Percentiles rank a stretch among this genome's conserved stretches.
Conservation (phyloP, 108 stramenopile species). For the Chaetoceros tenuissimus region DNA sequence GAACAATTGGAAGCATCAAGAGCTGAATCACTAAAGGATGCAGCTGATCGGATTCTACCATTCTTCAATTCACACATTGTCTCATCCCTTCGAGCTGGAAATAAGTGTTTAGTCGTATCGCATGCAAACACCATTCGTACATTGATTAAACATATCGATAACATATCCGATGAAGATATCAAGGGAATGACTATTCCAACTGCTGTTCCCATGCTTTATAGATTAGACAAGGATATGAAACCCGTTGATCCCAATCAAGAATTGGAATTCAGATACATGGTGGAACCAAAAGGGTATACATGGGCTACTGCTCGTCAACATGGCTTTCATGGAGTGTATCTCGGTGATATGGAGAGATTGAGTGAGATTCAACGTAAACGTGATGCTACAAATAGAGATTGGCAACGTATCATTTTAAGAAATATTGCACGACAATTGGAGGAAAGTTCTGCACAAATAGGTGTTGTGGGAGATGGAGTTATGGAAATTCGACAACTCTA, state of each 20-base stretch:
- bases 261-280: conserved; percentile 68
- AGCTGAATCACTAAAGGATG: conserved; percentile 65
- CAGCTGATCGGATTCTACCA: conserved; percentile 71
- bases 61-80: conserved; percentile 72
- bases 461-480: conserved; percentile 26
- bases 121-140: conserved; percentile 85
- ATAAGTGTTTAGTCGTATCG: conserved; percentile 67
- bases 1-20: conserved; percentile 54
- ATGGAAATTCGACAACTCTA: conserved; percentile 69
- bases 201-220: conserved; percentile 70
- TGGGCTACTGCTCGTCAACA: conserved; percentile 63
- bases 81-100: conserved; percentile 56
- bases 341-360: conserved; percentile 77
- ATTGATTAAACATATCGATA: conserved; percentile 77
- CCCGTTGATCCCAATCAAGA: conserved; percentile 76
- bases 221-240: conserved; percentile 70
- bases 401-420: conserved; percentile 75
- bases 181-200: conserved; percentile 82
- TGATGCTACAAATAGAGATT: conserved; percentile 68
- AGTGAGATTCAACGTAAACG: conserved; percentile 78
- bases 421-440: conserved; percentile 56
- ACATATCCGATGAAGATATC: conserved; percentile 77
- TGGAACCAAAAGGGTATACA: conserved; percentile 79
- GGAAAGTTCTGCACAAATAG: conserved; percentile 17
- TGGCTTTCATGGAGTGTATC: conserved; percentile 76